Percentiles rank a stretch among this genome's conserved stretches.
phyloP scores from a whole-genome alignment of 495 filamentous ascomycete genomes.

The Astrothelium subdiscretum region DNA sequence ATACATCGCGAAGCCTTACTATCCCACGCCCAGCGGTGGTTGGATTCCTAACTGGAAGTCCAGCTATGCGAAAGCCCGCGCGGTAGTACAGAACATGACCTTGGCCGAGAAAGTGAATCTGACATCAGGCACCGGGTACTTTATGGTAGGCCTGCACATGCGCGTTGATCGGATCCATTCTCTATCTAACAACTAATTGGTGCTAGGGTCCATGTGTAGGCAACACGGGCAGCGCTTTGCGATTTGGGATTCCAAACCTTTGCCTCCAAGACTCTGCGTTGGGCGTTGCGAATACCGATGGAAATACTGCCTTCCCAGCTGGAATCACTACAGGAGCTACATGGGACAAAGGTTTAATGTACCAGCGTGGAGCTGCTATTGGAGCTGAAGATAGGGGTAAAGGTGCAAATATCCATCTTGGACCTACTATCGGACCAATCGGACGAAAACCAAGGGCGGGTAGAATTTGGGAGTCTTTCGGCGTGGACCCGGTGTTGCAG shows the following conservation, averaged over 20 bases:
- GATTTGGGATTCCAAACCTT: conserved; percentile 61
- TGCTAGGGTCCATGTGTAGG: conserved; percentile 22
- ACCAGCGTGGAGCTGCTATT: conserved; percentile 24
- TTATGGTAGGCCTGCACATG: not conserved
- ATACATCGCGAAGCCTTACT: conserved; percentile 49
- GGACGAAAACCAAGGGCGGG: conserved; percentile 42
- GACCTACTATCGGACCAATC: conserved; percentile 72
- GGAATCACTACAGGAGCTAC: conserved; percentile 26
- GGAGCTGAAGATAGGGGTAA: conserved; percentile 22
- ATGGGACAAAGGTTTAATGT: conserved; percentile 24
- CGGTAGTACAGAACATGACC: conserved; percentile 68
- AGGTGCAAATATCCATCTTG: conserved; percentile 63
- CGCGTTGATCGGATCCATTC: not conserved
- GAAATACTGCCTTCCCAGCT: conserved; percentile 24
- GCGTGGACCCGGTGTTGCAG: conserved; percentile 26
- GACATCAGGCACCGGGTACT: conserved; percentile 62
- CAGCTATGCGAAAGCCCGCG: conserved; percentile 70
- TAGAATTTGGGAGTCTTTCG: conserved; percentile 64
- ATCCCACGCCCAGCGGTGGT: conserved; percentile 72
- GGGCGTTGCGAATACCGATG: conserved; percentile 50
- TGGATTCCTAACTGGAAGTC: conserved; percentile 59
- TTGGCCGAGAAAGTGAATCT: conserved; percentile 83
- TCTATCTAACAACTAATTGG: not conserved
- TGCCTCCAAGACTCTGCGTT: conserved; percentile 85
- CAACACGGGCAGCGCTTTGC: conserved; percentile 50